These are phyloP conservation scores for Hymenoscyphus fructigenus DNA, from an alignment of 2,329 filamentous ascomycete genomes.

Conservation along the genomic window DNA sequence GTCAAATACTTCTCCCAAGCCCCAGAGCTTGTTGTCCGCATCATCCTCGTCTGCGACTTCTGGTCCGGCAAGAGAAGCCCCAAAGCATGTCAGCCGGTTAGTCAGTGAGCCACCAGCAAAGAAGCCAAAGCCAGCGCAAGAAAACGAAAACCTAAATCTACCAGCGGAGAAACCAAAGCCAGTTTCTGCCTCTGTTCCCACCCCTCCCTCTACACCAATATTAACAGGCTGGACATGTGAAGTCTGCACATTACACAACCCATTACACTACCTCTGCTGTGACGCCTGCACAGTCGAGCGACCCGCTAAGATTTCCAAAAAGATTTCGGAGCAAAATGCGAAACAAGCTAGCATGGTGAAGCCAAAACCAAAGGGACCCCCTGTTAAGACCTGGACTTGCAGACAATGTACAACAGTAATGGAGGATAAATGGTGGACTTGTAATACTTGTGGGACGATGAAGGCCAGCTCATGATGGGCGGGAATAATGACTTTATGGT, in stretches of 20 bases:
- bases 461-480: conserved; percentile 47
- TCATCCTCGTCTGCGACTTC: neutral
- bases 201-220: conserved; percentile 11
- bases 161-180: neutral
- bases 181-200: conserved; percentile 7
- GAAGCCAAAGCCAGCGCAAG: conserved; percentile 21
- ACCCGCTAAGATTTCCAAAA: conserved; percentile 33
- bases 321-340: conserved; percentile 19
- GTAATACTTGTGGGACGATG: conserved; percentile 53
- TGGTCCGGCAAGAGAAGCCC: conserved; percentile 20
- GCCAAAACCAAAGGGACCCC: neutral
- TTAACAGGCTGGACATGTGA: conserved; percentile 55
- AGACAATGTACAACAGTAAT: conserved; percentile 51
- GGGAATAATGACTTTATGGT: conserved; percentile 12
- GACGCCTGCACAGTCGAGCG: conserved; percentile 55
- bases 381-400: conserved; percentile 47
- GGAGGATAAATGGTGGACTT: conserved; percentile 58
- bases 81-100: conserved; percentile 31
- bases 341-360: neutral
- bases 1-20: neutral
- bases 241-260: conserved; percentile 58
- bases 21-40: neutral
- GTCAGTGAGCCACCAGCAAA: conserved; percentile 28
- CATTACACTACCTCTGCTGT: conserved; percentile 50
- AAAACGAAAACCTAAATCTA: conserved; percentile 12